Base-by-base conservation (phyloP, 768 basidiomycete species). In the Strobilomyces dryophilus region DNA sequence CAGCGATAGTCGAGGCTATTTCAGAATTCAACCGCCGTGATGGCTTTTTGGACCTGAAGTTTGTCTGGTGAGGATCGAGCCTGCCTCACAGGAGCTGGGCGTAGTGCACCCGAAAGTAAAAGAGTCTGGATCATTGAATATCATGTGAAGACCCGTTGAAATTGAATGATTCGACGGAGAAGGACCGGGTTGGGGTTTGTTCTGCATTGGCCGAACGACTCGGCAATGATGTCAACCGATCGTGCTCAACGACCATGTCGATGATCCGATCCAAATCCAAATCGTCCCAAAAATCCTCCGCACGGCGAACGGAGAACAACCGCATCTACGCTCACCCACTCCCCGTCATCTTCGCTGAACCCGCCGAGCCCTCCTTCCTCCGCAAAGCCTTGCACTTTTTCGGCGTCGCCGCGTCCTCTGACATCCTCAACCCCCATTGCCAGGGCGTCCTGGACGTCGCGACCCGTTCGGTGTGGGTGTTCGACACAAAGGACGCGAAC, bases 381-480 rank as follows among this genome's bases (percentile, higher is more conserved):
- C 69, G 71, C 48, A 77, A 79, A 39, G 56, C 82, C 36, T 72
- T 82, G 37, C 76, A 76, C 18, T 65, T 83, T 47, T 71, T 87
- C 41, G 84, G 84, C 17, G 69, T 85, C 36, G 78, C 80, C n/a
- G 63, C 75, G n/a, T 73, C 75, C n/a, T 73, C 75, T 17, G 73
- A 78, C 49, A 68, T 89, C 17, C 73, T 82, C 55, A 88, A 83
- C 52, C 92, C 92, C 0, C 81, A 84, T 37, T 89, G 85, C 61
- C 79, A 83, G 58, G 94, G 91, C 8, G 66, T 83, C 8, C 87
- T 89, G 57, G 95, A 98, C 65, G 71, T 79, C 7, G 63, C 78
- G 2, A 93, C 94, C 15, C 83, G 84, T n/a, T 91, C 90, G 0
- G 89, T 98, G 9, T 97, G 93, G 93, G 78, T 98, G 3, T 73